phyloP scores from a whole-genome alignment of 169 alveolate genomes.

The Prorocentrum cordatum region DNA sequence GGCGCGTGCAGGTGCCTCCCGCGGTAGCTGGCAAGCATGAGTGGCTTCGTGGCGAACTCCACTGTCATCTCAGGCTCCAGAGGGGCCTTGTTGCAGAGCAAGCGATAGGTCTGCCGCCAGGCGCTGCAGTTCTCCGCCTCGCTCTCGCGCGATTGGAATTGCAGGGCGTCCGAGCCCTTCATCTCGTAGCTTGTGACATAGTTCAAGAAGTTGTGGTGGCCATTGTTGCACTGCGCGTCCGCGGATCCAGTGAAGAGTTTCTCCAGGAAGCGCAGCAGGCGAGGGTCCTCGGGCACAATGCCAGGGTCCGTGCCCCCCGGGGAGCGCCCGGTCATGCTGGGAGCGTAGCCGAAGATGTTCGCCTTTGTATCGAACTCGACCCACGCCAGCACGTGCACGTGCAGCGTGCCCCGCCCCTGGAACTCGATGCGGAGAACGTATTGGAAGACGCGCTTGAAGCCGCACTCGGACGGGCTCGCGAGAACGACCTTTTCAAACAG shows the following conservation, averaged over 20 bases:
- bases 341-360: neutral
- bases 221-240: neutral
- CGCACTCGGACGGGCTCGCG: neutral
- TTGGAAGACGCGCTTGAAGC: neutral
- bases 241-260: neutral
- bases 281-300: neutral
- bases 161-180: neutral
- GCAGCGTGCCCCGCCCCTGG: neutral
- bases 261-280: neutral
- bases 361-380: neutral
- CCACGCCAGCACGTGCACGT: neutral
- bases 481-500: neutral
- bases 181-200: neutral
- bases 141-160: neutral
- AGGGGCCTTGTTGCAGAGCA: neutral
- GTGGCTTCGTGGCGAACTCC: neutral
- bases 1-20: neutral
- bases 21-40: neutral
- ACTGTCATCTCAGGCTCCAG: neutral
- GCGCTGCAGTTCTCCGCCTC: neutral
- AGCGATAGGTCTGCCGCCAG: neutral
- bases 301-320: neutral
- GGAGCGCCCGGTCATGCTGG: neutral
- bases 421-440: neutral
- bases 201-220: neutral